Evolutionary conservation across 768 basidiomycete genomes (phyloP).

Genomic region (Trametes coccinea): DNA sequence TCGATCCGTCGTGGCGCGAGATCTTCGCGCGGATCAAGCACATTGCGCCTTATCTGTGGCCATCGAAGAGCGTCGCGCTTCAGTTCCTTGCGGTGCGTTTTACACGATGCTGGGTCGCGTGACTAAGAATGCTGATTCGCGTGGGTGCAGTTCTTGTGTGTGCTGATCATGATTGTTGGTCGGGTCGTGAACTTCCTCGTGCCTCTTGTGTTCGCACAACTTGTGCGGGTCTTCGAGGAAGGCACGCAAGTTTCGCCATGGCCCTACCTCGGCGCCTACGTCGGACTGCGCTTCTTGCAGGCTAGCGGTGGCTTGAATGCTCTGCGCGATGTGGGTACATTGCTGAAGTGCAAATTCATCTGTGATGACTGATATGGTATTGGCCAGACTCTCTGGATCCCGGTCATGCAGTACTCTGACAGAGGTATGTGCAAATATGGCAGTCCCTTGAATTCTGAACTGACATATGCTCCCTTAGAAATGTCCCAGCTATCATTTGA

Average conservation of each 20-base stretch:
- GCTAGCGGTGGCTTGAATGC: conserved; percentile 76
- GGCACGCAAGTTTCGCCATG: conserved; percentile 49
- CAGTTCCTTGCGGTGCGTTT: conserved; percentile 66
- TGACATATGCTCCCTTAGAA: conserved; percentile 41
- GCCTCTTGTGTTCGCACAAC: conserved; percentile 67
- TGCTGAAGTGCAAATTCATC: neutral
- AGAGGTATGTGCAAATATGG: conserved; percentile 42
- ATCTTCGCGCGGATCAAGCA: conserved; percentile 62
- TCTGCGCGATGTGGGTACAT: conserved; percentile 43
- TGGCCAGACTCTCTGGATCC: conserved; percentile 70
- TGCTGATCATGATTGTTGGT: conserved; percentile 67
- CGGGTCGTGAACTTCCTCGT: conserved; percentile 75
- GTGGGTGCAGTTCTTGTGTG: conserved; percentile 55
- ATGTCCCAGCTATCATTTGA: conserved; percentile 87
- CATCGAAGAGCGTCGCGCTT: conserved; percentile 60
- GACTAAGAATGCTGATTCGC: neutral
- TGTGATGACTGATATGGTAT: neutral
- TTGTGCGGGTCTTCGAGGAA: conserved; percentile 60
- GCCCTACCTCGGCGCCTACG: conserved; percentile 69
- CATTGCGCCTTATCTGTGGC: conserved; percentile 85
- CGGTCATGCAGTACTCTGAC: conserved; percentile 89
- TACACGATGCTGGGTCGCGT: conserved; percentile 12
- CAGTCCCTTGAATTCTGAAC: neutral
- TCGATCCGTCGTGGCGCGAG: conserved; percentile 73
- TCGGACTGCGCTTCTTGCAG: conserved; percentile 69